These are phyloP conservation scores for Glycine tomentella DNA, from an alignment of 306 rosid species.

Conservation along the genomic window DNA sequence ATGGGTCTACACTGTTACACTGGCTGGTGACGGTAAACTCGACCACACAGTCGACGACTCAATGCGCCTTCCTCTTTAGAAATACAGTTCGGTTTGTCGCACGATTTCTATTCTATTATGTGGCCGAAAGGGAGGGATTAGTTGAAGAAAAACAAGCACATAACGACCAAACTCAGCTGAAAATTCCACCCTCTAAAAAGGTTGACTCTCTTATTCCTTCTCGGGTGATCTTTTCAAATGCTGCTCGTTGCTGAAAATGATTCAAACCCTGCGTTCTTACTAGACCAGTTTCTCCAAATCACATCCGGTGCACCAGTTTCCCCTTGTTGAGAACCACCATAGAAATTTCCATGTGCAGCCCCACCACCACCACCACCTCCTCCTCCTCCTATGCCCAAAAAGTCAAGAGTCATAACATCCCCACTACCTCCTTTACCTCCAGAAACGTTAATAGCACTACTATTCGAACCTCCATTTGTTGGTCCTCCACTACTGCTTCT, in stretches of 20 bases:
- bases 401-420: slow-evolving; percentile 74
- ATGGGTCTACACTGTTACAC: neutral
- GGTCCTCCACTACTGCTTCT: slow-evolving; percentile 41
- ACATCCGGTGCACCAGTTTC: slow-evolving; percentile 49
- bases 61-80: slow-evolving; percentile 33
- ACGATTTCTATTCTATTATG: neutral
- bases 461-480: slow-evolving; percentile 39
- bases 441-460: slow-evolving; percentile 36
- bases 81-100: neutral
- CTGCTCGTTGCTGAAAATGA: slow-evolving; percentile 64
- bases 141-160: neutral
- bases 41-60: neutral
- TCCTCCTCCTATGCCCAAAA: slow-evolving; percentile 62
- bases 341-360: slow-evolving; percentile 51
- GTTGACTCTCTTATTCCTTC: too few relatives aligned
- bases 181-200: neutral
- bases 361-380: slow-evolving; percentile 31
- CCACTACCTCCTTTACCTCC: slow-evolving; percentile 44
- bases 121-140: slow-evolving; percentile 13
- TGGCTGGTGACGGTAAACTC: neutral
- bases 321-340: slow-evolving; percentile 45
- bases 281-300: slow-evolving; percentile 65
- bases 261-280: slow-evolving; percentile 60
- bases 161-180: slow-evolving; percentile 8
- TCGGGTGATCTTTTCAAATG: slow-evolving; percentile 33